Evolutionary conservation across 352 stramenopile genomes (phyloP).

Genomic region (Phytopythium vexans): DNA sequence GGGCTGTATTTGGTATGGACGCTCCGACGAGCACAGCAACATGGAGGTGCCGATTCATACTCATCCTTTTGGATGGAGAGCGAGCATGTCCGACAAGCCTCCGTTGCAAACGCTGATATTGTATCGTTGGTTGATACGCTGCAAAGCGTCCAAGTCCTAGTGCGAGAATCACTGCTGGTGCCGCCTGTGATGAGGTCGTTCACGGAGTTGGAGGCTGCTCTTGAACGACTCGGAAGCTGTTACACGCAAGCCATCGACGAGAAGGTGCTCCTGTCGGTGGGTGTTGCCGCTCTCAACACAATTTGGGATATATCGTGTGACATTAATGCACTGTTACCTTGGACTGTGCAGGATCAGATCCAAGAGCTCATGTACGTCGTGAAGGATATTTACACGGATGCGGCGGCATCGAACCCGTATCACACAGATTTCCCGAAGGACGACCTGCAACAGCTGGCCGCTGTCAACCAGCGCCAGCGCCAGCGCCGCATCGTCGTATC

Average conservation of each 20-base stretch:
- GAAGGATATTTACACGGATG: constrained; percentile 45
- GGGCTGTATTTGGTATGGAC: constrained; percentile 13
- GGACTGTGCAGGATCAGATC: constrained; percentile 22
- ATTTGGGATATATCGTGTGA: not conserved
- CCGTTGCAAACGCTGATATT: constrained; percentile 17
- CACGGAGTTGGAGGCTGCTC: constrained; percentile 17
- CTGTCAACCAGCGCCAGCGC: constrained; percentile 24
- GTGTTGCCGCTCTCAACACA: not conserved
- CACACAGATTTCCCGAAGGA: constrained; percentile 8
- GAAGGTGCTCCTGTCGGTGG: constrained; percentile 27
- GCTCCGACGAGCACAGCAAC: not conserved
- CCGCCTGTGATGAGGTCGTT: constrained; percentile 26
- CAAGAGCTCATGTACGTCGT: constrained; percentile 30
- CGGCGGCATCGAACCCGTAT: constrained; percentile 40
- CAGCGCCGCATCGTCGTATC: constrained; percentile 32
- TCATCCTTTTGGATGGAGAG: not conserved
- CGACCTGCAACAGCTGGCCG: constrained; percentile 19
- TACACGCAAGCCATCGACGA: constrained; percentile 19
- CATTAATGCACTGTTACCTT: not conserved
- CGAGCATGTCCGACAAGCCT: constrained; percentile 1
- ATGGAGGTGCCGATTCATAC: constrained; percentile 2
- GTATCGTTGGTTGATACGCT: constrained; percentile 29
- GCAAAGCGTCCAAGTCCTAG: constrained; percentile 12
- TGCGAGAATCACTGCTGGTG: constrained; percentile 23
- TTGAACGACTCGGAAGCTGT: constrained; percentile 18